A percentile compares a stretch with the other conserved stretches of the same genome.
Evolutionary conservation across 805 yeast genomes (phyloP).

Genomic region (Cyberlindnera galapagoensis): DNA sequence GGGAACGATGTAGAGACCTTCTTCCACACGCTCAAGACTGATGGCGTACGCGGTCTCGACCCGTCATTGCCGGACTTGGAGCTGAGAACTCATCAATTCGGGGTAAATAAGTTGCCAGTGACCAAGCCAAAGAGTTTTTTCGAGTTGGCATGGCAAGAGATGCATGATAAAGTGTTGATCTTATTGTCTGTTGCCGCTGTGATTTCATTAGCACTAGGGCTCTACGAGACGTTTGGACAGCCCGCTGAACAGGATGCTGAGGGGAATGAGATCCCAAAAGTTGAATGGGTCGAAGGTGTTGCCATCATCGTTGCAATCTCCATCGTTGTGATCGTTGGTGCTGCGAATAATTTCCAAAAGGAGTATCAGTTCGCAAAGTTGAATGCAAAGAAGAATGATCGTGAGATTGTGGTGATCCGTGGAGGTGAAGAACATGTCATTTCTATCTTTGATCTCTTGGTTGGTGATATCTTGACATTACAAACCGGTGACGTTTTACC

Average conservation of each 20-base stretch:
- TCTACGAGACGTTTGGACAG: constrained; percentile 87
- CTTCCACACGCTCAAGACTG: constrained; percentile 30
- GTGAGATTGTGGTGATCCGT: constrained; percentile 71
- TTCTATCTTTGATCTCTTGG: constrained; percentile 68
- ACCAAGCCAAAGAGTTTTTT: constrained; percentile 64
- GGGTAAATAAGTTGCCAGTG: constrained; percentile 67
- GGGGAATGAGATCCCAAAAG: constrained; percentile 71
- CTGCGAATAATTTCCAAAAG: constrained; percentile 94
- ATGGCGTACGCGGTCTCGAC: constrained; percentile 36
- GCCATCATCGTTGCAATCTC: constrained; percentile 89
- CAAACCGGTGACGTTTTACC: constrained; percentile 96
- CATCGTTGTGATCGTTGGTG: constrained; percentile 90
- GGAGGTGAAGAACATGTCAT: constrained; percentile 61
- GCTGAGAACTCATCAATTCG: constrained; percentile 46
- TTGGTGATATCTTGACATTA: constrained; percentile 76
- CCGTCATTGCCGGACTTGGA: constrained; percentile 26
- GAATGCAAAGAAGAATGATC: constrained; percentile 81
- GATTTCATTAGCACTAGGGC: constrained; percentile 82
- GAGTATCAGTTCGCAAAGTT: constrained; percentile 87
- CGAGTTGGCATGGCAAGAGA: constrained; percentile 67
- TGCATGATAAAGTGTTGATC: constrained; percentile 87
- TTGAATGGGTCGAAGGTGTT: constrained; percentile 98
- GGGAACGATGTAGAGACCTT: constrained; percentile 16
- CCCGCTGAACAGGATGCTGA: constrained; percentile 72
- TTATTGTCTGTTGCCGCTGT: constrained; percentile 81